Base-by-base conservation (phyloP, 371 early-diverging fungal genomes). In the Mortierella sp. region DNA sequence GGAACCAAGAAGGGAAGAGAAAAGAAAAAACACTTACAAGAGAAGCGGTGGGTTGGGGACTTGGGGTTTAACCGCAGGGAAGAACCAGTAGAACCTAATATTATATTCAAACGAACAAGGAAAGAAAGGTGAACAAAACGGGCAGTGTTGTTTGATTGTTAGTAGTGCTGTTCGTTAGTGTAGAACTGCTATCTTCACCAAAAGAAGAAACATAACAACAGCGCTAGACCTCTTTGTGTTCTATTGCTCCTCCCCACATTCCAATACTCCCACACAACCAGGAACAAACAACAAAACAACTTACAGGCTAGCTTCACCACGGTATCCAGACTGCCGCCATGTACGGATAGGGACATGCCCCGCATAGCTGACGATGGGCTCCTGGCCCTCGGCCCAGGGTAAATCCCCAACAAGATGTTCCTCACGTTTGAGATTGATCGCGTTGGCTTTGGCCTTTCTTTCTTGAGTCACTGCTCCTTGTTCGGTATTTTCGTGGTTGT, bases 11-110 rank as follows among this genome's bases (percentile, higher is more conserved):
- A 55, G 28, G 75, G 21, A 42, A 38, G n/a, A 74, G 34, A 55
- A 50, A 57, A 48, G 72, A n/a, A 44, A 44, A 7, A 16, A 65
- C 26, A 79, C 79, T 88, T 79, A 82, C 89, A 94, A 76, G 34
- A 92, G 63, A 68, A 92, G 81, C 4, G 93, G 92, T 13, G 92
- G 89, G 57, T 88, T 73, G 44, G 77, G 85, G n/a, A 77, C 81
- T 58, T 84, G 80, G 19, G 92, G 91, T 42, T 88, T 83, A 70
- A 91, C 89, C 19, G 94, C 91, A 0, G 94, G 94, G 76, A 95
- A 93, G 83, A 87, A 95, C 94, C 94, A 94, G 85, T 92, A 95
- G 77, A 94, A 95, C 78, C 87, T 86, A 42, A 78, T 9, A 21
- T 70, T 26, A 10, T 13, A 26, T n/a, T n/a, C 58, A 63, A 10